Percentiles rank a stretch among this genome's conserved stretches.
These are phyloP conservation scores for Mucor irregularis DNA, from an alignment of 371 early-diverging fungal genomes.

Conservation along the genomic window DNA sequence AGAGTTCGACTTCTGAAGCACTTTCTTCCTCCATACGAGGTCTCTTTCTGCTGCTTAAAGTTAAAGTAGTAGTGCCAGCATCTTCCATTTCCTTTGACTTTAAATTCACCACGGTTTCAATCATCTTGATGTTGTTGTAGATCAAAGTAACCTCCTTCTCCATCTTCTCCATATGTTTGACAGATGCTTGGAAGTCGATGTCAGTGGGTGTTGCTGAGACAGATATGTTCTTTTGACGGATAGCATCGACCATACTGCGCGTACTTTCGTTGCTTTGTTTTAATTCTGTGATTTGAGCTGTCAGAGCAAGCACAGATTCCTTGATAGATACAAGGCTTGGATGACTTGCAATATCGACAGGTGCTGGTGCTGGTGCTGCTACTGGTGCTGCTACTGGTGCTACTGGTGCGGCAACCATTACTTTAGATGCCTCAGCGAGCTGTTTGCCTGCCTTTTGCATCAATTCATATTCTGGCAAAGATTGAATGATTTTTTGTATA, in stretches of 20 bases:
- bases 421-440: too few relatives aligned
- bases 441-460: too few relatives aligned
- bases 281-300: not conserved
- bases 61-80: too few relatives aligned
- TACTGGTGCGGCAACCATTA: too few relatives aligned
- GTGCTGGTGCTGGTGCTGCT: too few relatives aligned
- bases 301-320: not conserved
- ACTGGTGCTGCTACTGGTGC: too few relatives aligned
- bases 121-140: slow-evolving; percentile 20
- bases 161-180: slow-evolving; percentile 14
- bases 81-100: slow-evolving; percentile 1
- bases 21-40: not conserved
- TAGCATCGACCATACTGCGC: slow-evolving; percentile 3
- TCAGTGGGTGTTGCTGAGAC: not conserved
- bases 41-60: slow-evolving; percentile 15
- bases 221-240: not conserved
- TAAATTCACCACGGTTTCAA: slow-evolving; percentile 7
- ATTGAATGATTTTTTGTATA: not conserved
- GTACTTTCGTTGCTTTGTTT: not conserved
- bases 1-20: not conserved
- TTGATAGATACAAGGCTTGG: not conserved
- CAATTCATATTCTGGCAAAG: slow-evolving; percentile 9
- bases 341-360: not conserved
- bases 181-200: not conserved
- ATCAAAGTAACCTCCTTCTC: slow-evolving; percentile 10